Base-by-base conservation (phyloP, 78 protist genomes). In the Planoprotostelium fungivorum region DNA sequence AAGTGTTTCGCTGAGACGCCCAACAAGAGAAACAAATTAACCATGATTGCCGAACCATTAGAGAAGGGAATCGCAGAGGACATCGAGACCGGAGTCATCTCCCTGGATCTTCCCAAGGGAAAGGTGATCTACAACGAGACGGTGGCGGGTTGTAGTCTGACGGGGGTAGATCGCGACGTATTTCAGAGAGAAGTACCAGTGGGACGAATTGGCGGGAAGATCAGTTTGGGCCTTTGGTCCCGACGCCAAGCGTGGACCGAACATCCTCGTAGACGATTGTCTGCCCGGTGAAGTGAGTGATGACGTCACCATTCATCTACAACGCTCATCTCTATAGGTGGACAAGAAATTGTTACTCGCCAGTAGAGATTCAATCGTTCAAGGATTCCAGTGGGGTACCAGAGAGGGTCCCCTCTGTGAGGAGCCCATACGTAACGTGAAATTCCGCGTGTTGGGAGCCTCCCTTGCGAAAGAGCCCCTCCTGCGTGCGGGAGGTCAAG, bases 311-410 rank as follows among this genome's bases (percentile, higher is more conserved):
- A 1, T 34, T 1, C 1, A 29, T 31, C 89, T 9, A 36, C n/a
- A 28, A 86, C 28, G 25, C 28, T 35, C 87, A 28, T 86, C 25
- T 86, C 9, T 1, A 34, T n/a, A 9, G 91, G 94, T 94, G 38
- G 96, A 97, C 95, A 91, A 91, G 89, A 0, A 36, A 86, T 37
- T 84, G 0, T 90, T 99, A 16, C 29, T 37, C n/a, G 0, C 89
- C 0, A 90, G 96, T 29, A 63, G 88, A 1, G 97, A 95, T 34
- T 38, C 91, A 23, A 89, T 96, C 28, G 96, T 95, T 0, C 85
- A 97, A 36, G 99, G 99, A 35, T 99, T 99, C 92, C 98, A 92
- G 37, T 98, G 99, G 99, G 99, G 94, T 16, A 91, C 98, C 0
- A 93, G 97, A 51, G 99, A 98, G 38, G 99, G 99, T 28, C 99